Conservation (phyloP, 2,329 filamentous ascomycete genomes). For the Trichoderma atroviride region DNA sequence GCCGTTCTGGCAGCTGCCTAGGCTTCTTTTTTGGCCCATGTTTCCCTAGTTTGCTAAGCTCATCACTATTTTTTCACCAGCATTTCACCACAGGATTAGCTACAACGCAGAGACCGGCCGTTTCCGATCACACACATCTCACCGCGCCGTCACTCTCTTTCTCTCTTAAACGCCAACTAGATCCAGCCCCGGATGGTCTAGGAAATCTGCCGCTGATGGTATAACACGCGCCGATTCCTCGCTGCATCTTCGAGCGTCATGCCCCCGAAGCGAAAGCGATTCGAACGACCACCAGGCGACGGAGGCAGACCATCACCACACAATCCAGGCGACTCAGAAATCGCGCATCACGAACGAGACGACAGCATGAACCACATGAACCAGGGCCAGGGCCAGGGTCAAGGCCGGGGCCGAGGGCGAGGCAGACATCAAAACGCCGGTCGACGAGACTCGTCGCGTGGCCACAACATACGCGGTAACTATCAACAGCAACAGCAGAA, state of each 20-base stretch:
- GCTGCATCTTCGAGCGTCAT: slow-evolving; percentile 42
- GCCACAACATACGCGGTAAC: slow-evolving; percentile 36
- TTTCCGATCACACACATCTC: background rate
- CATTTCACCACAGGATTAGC: slow-evolving; percentile 4
- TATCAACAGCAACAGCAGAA: slow-evolving; percentile 28
- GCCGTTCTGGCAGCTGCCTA: background rate
- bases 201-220: slow-evolving; percentile 39
- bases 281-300: slow-evolving; percentile 54
- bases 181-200: slow-evolving; percentile 1
- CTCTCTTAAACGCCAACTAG: background rate
- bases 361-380: slow-evolving; percentile 44
- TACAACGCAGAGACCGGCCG: background rate
- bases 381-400: slow-evolving; percentile 50
- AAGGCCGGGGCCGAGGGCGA: slow-evolving; percentile 48
- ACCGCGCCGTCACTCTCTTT: background rate
- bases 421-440: slow-evolving; percentile 53
- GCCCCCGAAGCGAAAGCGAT: slow-evolving; percentile 64
- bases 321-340: slow-evolving; percentile 58
- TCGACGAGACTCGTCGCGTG: slow-evolving; percentile 56
- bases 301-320: slow-evolving; percentile 62
- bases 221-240: slow-evolving; percentile 32
- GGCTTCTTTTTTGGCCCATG: slow-evolving; percentile 3
- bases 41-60: slow-evolving; percentile 13
- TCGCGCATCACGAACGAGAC: slow-evolving; percentile 62
- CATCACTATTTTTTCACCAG: slow-evolving; percentile 20